These are phyloP conservation scores for Ascochyta viciae-villosae DNA, from an alignment of 2,329 filamentous ascomycete species.

Conservation along the genomic window DNA sequence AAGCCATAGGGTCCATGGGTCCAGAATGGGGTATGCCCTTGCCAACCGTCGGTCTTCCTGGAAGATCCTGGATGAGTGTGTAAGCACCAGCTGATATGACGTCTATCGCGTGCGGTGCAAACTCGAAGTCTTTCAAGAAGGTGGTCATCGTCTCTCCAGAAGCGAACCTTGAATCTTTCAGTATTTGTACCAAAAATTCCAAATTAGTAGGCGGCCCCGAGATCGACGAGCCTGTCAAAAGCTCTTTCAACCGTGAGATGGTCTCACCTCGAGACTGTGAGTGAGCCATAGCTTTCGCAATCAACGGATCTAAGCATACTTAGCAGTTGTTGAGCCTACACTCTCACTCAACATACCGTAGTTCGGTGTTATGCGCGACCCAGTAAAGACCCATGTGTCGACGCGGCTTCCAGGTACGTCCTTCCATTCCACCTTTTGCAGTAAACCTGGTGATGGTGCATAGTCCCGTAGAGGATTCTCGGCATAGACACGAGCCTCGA, in stretches of 20 bases:
- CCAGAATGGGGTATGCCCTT: conserved; percentile 66
- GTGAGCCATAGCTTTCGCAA: conserved; percentile 67
- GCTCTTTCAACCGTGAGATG: conserved; percentile 53
- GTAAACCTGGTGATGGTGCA: conserved; percentile 64
- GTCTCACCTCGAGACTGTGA: conserved; percentile 51
- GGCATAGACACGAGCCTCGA: conserved; percentile 64
- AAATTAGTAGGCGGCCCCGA: conserved; percentile 65
- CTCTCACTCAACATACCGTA: conserved; percentile 53
- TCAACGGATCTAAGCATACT: conserved; percentile 55
- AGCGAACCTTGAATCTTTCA: conserved; percentile 56
- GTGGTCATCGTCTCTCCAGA: conserved; percentile 64
- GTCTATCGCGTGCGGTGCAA: conserved; percentile 60
- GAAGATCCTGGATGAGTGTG: conserved; percentile 66
- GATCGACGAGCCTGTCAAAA: conserved; percentile 56
- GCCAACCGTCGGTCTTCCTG: conserved; percentile 63
- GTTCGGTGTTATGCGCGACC: conserved; percentile 63
- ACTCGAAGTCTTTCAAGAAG: conserved; percentile 62
- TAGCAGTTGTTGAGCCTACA: not conserved
- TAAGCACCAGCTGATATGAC: conserved; percentile 64
- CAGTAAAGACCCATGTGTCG: conserved; percentile 69
- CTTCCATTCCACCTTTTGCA: conserved; percentile 66
- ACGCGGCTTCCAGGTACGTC: conserved; percentile 58
- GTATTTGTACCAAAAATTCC: conserved; percentile 61
- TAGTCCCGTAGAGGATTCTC: conserved; percentile 67
- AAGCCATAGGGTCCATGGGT: conserved; percentile 67